Evolutionary conservation across 176 grass and related monocot genomes (phyloP), one percentile per base, ranked within the genome.

Genomic region (Chloris gayana): DNA sequence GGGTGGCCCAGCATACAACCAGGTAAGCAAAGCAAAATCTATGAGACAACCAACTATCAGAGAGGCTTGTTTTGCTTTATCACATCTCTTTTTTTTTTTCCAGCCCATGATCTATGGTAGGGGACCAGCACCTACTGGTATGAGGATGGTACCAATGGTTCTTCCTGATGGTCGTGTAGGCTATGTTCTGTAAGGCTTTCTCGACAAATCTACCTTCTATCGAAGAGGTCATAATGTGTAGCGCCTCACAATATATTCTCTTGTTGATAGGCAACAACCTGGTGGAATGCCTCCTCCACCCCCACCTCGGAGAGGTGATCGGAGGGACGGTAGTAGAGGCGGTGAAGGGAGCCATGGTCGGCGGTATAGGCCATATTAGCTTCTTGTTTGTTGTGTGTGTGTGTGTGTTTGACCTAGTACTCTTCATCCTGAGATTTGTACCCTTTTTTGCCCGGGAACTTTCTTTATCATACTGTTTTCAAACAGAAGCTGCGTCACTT

Each of bases 51-150:
- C 35, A 38, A 44, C 9, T 37, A 19, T 30, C 31, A 14, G 24
- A 49, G 21, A 21, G 26, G n/a, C 56, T 74, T 30, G 22, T 35
- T 53, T 65, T 38, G 37, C 49, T 72, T 42, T 61, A 72, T 35
- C 2, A 66, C 30, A 67, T 67, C 45, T 32, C 46, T 26, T 59
- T 21, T 1, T 63, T 53, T 85, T 32, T 13, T 27, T 61, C 69
- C 82, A 98, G 96, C 96, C 96, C 19, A 90, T 98, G 92, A 98
- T 98, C 29, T 95, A 99, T 88, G 96, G 96, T 79, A 88, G 96
- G 86, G 96, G 96, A 24, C 96, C 96, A 33, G 90, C 90, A 69
- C 96, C 96, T 1, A 72, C 90, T 33, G 92, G 96, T n/a, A 99
- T 99, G 96, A 90, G 90, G 82, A 95, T 99, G 96, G 96, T 99